Evolutionary conservation across 2,329 filamentous ascomycete genomes (phyloP).

Genomic region (Talaromyces verruculosus): DNA sequence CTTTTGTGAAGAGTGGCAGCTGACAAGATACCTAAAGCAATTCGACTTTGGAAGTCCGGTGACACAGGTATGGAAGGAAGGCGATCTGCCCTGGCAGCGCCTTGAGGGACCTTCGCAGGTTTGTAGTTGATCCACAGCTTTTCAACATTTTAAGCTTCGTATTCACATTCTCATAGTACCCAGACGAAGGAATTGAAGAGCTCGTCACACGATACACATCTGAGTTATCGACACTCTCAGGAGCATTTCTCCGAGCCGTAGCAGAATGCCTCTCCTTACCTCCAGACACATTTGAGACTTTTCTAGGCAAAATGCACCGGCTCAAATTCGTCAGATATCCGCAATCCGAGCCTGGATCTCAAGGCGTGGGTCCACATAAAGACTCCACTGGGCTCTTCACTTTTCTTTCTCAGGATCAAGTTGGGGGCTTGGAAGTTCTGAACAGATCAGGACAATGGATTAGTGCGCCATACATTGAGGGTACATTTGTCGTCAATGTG

Average conservation of each 20-base stretch:
- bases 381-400: constrained; percentile 66
- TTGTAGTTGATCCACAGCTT: constrained; percentile 21
- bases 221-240: constrained; percentile 53
- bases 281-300: constrained; percentile 51
- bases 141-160: neutral
- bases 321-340: constrained; percentile 61
- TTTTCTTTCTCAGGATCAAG: constrained; percentile 55
- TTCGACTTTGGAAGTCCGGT: constrained; percentile 7
- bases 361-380: constrained; percentile 64
- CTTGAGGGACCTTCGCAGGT: constrained; percentile 52
- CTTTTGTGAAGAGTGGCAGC: neutral
- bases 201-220: constrained; percentile 53
- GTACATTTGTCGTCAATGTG: constrained; percentile 53
- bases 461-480: constrained; percentile 31
- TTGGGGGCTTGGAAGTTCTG: constrained; percentile 27
- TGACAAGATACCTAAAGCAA: constrained; percentile 48
- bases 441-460: constrained; percentile 46
- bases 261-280: constrained; percentile 56
- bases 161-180: neutral
- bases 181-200: constrained; percentile 30
- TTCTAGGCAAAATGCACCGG: constrained; percentile 58
- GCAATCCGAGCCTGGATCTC: constrained; percentile 27
- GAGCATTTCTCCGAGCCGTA: constrained; percentile 57
- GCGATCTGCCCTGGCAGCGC: constrained; percentile 31
- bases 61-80: neutral